Percentiles rank a stretch among this genome's conserved stretches.
Evolutionary conservation across 345 rosid genomes (phyloP).

Genomic region (Atalantia buxifolia): DNA sequence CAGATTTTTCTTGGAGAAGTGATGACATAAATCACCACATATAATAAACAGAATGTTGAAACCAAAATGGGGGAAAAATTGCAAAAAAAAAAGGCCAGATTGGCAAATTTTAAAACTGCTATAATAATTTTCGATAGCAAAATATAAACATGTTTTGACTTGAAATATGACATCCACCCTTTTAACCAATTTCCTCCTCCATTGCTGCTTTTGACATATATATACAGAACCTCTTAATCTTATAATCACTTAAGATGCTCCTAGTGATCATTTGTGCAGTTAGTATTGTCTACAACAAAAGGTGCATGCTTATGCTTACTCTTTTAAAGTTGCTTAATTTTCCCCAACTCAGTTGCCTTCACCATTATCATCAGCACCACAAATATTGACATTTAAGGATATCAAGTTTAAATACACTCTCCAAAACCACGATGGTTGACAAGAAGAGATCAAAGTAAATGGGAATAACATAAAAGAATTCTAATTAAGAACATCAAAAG

Average conservation of each 20-base stretch:
- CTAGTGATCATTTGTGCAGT: background rate
- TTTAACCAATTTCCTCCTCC: slow-evolving; percentile 7
- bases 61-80: too few relatives aligned
- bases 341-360: background rate
- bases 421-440: background rate
- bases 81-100: background rate
- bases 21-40: background rate
- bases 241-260: background rate
- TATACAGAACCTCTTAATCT: background rate
- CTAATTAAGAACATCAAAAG: background rate
- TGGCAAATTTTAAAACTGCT: slow-evolving; percentile 42
- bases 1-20: background rate
- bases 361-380: background rate
- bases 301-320: background rate
- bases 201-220: slow-evolving; percentile 11
- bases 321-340: background rate
- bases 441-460: background rate
- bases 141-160: slow-evolving; percentile 34
- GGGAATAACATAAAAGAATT: background rate
- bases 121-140: slow-evolving; percentile 37
- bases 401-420: background rate
- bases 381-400: background rate
- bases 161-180: slow-evolving; percentile 22
- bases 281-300: background rate
- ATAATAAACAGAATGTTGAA: background rate